A percentile compares a stretch with the other conserved stretches of the same genome.
Evolutionary conservation across 495 filamentous ascomycete genomes (phyloP).

Genomic region (Lasiosphaeriaceae sp.): DNA sequence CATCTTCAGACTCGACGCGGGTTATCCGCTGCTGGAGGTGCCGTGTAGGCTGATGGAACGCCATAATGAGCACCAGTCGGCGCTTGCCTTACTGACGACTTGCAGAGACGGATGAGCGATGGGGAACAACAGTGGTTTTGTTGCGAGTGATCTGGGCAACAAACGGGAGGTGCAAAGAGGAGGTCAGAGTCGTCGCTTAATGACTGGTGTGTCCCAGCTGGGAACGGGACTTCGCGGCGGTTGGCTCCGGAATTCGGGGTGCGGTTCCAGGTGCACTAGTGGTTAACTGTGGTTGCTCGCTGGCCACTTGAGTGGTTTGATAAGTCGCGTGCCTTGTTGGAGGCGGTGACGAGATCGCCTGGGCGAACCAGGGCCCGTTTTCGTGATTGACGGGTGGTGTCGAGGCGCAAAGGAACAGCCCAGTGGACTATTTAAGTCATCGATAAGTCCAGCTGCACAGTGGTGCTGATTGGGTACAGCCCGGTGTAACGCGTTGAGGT

Average conservation of each 20-base stretch:
- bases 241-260: not conserved
- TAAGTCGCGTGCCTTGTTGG: not conserved
- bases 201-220: not conserved
- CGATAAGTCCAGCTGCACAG: not conserved
- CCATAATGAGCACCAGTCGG: slow-evolving; percentile 53
- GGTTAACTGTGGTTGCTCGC: not conserved
- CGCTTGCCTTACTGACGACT: not conserved
- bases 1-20: slow-evolving; percentile 37
- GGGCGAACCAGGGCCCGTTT: not conserved
- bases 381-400: not conserved
- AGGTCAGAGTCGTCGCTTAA: slow-evolving; percentile 1
- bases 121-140: no score
- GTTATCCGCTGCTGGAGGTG: slow-evolving; percentile 53
- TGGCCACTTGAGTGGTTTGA: not conserved
- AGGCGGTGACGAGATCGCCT: not conserved
- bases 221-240: slow-evolving; percentile 6
- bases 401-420: not conserved
- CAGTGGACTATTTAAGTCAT: not conserved
- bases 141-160: no score
- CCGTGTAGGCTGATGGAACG: slow-evolving; percentile 74
- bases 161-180: not conserved
- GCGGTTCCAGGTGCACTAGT: not conserved
- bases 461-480: no score
- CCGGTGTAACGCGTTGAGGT: no score
- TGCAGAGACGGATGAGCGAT: not conserved